A percentile compares a stretch with the other conserved stretches of the same genome.
Evolutionary conservation across 179 eudicot genomes (phyloP).

Genomic region (Pouteria campechiana): DNA sequence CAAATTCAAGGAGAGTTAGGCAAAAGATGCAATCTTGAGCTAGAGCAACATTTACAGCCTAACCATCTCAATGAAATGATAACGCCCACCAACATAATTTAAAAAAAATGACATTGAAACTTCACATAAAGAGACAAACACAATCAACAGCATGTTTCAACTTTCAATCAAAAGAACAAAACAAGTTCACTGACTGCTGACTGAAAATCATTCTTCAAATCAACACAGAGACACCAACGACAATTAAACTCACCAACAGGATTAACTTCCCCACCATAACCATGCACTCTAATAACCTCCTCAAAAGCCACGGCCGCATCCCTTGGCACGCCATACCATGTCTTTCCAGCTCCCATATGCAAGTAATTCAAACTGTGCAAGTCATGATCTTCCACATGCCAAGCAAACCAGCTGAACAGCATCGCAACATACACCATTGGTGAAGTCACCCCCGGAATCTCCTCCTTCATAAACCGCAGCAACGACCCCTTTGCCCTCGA

Average conservation of each 20-base stretch:
- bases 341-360: conserved; percentile 96
- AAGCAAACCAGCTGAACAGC: conserved; percentile 99
- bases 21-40: too few relatives aligned
- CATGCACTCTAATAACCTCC: conserved; percentile 71
- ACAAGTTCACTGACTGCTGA: too few relatives aligned
- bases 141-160: too few relatives aligned
- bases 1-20: too few relatives aligned
- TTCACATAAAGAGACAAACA: too few relatives aligned
- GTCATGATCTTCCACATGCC: conserved; percentile 99
- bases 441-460: conserved; percentile 94
- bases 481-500: conserved; percentile 75
- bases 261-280: conserved; percentile 91
- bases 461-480: conserved; percentile 96
- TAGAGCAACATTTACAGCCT: too few relatives aligned
- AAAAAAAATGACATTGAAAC: too few relatives aligned
- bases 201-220: too few relatives aligned
- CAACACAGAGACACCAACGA: background rate
- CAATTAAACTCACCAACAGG: conserved; percentile 68
- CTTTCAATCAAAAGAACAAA: too few relatives aligned
- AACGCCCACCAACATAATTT: too few relatives aligned
- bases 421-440: conserved; percentile 99
- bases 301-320: conserved; percentile 83
- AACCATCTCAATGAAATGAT: too few relatives aligned
- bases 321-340: conserved; percentile 99
- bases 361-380: conserved; percentile 96